Evolutionary conservation across 768 basidiomycete genomes (phyloP), one percentile per base, ranked within the genome.

Genomic region (Agaricus sinodeliciosus): DNA sequence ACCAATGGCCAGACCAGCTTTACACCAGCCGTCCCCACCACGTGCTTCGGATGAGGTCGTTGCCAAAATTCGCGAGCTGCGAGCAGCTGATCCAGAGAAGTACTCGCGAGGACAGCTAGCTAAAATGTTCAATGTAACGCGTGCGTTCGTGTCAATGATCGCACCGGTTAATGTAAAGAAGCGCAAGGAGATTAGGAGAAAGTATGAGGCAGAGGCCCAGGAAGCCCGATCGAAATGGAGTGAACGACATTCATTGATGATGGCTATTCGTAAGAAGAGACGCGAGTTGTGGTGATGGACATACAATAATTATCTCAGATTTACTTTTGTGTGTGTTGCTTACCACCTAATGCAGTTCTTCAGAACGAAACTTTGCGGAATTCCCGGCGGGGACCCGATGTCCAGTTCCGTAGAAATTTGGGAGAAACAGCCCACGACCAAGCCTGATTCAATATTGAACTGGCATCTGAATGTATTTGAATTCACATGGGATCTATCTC

Each of bases 31-130:
- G 60, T 61, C 40, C 67, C 69, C 22, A 19, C 18, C 26, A 48
- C 80, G 76, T 36, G 65, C 80, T 50, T 75, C 79, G 0, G 76
- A 76, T 42, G 77, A 78, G 48, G 69, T 73, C 43, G 65, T 90
- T 12, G 72, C 69, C 39, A 72, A 80, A 59, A 79, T 92, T 44
- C 76, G 77, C 35, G 58, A 73, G 18, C 74, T 92, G 46, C 74
- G 90, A 48, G 67, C 63, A 46, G 69, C 70, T 49, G 69, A 89
- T 62, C 88, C 87, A 0, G 62, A 60, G 5, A 70, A 65, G 31
- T 85, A 84, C 67, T 85, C 83, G 51, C 76, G 84, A 41, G 68
- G 69, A 53, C 77, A 73, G 65, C 76, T 93, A n/a, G 89, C 91
- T 26, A 76, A 78, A 63, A 81, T 79, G 75, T 94, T 93, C 66